Percentiles rank a stretch among this genome's conserved stretches.
These are phyloP conservation scores for Camellia oleifera DNA, from an alignment of 179 eudicot genomes.

Conservation along the genomic window DNA sequence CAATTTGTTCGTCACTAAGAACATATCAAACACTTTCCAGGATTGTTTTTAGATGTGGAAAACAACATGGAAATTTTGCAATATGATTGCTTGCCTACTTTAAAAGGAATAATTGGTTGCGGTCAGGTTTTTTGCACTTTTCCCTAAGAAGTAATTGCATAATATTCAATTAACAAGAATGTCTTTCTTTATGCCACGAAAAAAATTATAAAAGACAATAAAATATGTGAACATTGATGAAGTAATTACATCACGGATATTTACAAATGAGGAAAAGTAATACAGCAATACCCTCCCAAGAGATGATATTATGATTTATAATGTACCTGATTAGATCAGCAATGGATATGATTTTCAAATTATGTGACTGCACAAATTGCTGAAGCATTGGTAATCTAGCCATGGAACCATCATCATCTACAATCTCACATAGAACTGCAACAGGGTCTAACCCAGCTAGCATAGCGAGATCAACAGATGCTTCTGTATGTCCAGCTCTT, in stretches of 20 bases:
- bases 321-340: conserved; percentile 80
- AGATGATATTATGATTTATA: background rate
- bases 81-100: too few species aligned
- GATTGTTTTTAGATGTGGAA: too few species aligned
- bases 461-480: conserved; percentile 77
- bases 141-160: too few species aligned
- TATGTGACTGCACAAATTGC: conserved; percentile 61
- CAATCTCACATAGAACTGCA: conserved; percentile 87
- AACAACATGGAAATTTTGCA: too few species aligned
- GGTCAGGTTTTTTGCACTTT: too few species aligned
- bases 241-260: background rate
- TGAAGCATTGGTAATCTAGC: conserved; percentile 84
- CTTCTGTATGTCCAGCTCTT: conserved; percentile 97
- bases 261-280: background rate
- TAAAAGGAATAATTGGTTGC: too few species aligned
- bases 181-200: too few species aligned
- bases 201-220: background rate
- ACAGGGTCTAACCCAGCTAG: conserved; percentile 79
- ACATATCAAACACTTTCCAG: too few species aligned
- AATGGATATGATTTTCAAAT: conserved; percentile 72
- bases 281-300: background rate
- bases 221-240: background rate
- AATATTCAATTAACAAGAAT: too few species aligned
- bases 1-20: too few species aligned
- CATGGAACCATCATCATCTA: conserved; percentile 97